A percentile compares a stretch with the other conserved stretches of the same genome.
Conservation (phyloP, 495 filamentous ascomycete species). For the Hyaloscypha hepaticicola region DNA sequence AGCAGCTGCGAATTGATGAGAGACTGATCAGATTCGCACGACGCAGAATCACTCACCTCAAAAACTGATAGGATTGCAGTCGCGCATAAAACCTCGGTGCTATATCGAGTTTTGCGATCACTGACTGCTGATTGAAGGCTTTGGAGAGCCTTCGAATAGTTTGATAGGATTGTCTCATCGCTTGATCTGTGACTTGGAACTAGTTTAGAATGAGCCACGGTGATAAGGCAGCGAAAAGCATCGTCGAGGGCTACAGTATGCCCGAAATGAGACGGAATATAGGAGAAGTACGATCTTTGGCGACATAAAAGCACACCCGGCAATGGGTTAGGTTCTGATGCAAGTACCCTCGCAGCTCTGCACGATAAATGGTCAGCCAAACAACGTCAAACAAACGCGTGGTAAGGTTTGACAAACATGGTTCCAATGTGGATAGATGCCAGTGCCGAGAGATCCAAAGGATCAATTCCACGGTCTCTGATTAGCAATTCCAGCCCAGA, state of each 20-base stretch:
- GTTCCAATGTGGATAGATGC: constrained; percentile 18
- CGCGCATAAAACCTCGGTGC: constrained; percentile 33
- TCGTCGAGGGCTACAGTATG: constrained; percentile 16
- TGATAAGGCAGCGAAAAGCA: constrained; percentile 21
- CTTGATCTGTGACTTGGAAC: constrained; percentile 1
- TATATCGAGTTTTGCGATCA: constrained; percentile 13
- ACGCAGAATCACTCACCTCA: constrained; percentile 21
- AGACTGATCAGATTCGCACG: not conserved
- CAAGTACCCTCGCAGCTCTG: constrained; percentile 8
- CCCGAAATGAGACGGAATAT: constrained; percentile 16
- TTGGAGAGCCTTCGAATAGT: constrained; percentile 31
- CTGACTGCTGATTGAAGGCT: constrained; percentile 30
- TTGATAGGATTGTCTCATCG: constrained; percentile 2
- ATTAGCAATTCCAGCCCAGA: constrained; percentile 19
- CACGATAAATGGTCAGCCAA: not conserved
- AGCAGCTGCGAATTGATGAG: constrained; percentile 17
- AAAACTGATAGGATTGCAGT: constrained; percentile 31
- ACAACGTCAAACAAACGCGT: not conserved
- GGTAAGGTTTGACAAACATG: constrained; percentile 2
- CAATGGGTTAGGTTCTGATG: constrained; percentile 13
- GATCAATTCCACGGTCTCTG: constrained; percentile 16
- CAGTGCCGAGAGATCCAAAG: constrained; percentile 17
- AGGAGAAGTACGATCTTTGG: constrained; percentile 20
- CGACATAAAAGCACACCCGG: constrained; percentile 18
- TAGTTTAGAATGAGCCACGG: constrained; percentile 18